phyloP scores from a whole-genome alignment of 805 yeast species.

The Saccharomycopsis sp. region DNA sequence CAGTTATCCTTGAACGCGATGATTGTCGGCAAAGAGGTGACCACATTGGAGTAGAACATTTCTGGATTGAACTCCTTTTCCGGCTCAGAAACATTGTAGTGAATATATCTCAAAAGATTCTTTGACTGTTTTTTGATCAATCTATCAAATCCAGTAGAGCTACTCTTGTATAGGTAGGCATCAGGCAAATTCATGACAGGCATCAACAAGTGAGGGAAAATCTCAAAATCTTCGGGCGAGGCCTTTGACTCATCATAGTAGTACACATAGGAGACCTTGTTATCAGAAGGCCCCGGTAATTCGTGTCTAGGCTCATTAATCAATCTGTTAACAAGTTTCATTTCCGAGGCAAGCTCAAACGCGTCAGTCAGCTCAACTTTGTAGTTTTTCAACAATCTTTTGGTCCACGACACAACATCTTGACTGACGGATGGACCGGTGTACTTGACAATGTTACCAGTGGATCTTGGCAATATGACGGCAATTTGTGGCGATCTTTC shows the following conservation, averaged over 20 bases:
- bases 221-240: slow-evolving; percentile 48
- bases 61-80: slow-evolving; percentile 36
- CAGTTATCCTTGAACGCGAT: slow-evolving; percentile 53
- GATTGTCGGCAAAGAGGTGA: slow-evolving; percentile 57
- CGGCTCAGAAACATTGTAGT: slow-evolving; percentile 34
- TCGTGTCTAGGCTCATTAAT: slow-evolving; percentile 28
- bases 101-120: slow-evolving; percentile 37
- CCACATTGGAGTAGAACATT: slow-evolving; percentile 42
- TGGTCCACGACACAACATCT: slow-evolving; percentile 32
- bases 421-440: slow-evolving; percentile 25
- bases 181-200: slow-evolving; percentile 54
- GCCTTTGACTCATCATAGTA: slow-evolving; percentile 37
- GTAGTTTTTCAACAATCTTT: slow-evolving; percentile 41
- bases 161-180: slow-evolving; percentile 45
- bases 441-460: slow-evolving; percentile 44
- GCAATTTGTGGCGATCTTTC: slow-evolving; percentile 36
- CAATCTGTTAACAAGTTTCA: slow-evolving; percentile 25
- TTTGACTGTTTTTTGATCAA: slow-evolving; percentile 36
- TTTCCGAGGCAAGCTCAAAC: slow-evolving; percentile 22
- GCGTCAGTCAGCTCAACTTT: slow-evolving; percentile 31
- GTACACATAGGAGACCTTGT: slow-evolving; percentile 48
- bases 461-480: slow-evolving; percentile 46
- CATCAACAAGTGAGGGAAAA: slow-evolving; percentile 55
- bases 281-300: slow-evolving; percentile 26
- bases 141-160: slow-evolving; percentile 36